Conservation (phyloP, 2,329 filamentous ascomycete species). For the Pleurostoma richardsiae region DNA sequence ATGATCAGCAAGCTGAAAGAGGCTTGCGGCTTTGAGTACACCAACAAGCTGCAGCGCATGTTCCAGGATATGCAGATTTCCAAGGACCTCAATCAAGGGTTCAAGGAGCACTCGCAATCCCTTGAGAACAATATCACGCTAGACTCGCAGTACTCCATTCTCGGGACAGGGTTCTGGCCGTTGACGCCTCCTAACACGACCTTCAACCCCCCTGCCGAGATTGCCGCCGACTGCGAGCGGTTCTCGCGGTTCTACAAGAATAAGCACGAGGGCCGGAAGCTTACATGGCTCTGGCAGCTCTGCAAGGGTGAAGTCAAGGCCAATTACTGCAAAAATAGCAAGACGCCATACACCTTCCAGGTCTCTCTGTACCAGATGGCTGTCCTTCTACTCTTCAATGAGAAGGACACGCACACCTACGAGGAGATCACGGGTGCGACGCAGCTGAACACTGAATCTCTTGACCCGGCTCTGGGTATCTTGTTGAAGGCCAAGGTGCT, state of each 20-base stretch:
- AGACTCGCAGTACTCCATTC: slow-evolving; percentile 86
- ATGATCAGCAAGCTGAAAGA: slow-evolving; percentile 99
- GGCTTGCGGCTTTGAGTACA: slow-evolving; percentile 97
- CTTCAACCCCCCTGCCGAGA: slow-evolving; percentile 81
- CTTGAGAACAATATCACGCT: slow-evolving; percentile 65
- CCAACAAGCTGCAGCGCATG: slow-evolving; percentile 99
- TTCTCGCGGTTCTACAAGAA: slow-evolving; percentile 91
- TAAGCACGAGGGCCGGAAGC: slow-evolving; percentile 93
- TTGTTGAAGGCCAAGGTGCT: slow-evolving; percentile 93
- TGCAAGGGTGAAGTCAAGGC: slow-evolving; percentile 97
- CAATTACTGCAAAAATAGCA: slow-evolving; percentile 83
- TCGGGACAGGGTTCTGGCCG: slow-evolving; percentile 97
- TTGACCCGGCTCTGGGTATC: slow-evolving; percentile 82
- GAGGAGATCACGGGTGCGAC: slow-evolving; percentile 83
- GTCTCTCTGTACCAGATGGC: slow-evolving; percentile 99
- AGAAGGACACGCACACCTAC: slow-evolving; percentile 78
- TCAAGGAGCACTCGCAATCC: slow-evolving; percentile 70
- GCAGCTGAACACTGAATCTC: slow-evolving; percentile 70
- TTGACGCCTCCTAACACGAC: slow-evolving; percentile 80
- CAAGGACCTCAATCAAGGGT: slow-evolving; percentile 89
- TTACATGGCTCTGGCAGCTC: slow-evolving; percentile 97
- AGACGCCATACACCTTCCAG: slow-evolving; percentile 93
- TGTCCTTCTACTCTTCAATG: slow-evolving; percentile 90
- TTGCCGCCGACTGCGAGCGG: slow-evolving; percentile 81
- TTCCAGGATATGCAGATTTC: slow-evolving; percentile 99